Base-by-base conservation (phyloP, 192 early-diverging fungal genomes). In the Podila clonocystis region DNA sequence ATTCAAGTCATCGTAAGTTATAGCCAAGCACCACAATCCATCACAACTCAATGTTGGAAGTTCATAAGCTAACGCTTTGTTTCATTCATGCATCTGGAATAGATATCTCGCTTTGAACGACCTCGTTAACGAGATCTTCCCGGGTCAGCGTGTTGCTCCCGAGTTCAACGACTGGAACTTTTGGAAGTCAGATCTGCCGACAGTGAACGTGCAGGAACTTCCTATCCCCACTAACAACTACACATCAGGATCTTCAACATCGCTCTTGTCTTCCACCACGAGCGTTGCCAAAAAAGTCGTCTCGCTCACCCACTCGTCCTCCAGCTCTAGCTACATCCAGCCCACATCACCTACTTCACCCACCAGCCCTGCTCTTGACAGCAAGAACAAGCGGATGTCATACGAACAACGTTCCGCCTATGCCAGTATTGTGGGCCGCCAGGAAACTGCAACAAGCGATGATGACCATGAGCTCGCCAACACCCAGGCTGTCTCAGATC, bases 51-150 rank as follows among this genome's bases (percentile, higher is more conserved):
- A n/a, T 9, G 28, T 36, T 9, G 45, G 29, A 17, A 24, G 33
- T 11, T 33, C 19, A n/a, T 50, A 12, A 36, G 1, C 12, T 30
- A 34, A 5, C 57, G 17, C 15, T 38, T 33, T 11, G 29, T 20
- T 62, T 24, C 52, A n/a, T 59, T 26, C 57, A 2, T 55, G 34
- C 2, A 7, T 0, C 29, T 52, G 45, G 2, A 15, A 30, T 57
- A 85, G 84, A 36, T 85, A 98, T 66, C 82, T 95, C 57, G 92
- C 95, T 67, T 83, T 99, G 73, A 97, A 94, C 70, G 96, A 97
- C 63, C 83, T 97, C 67, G 97, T 98, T 19, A 97, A 99, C 65
- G 94, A 96, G 75, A 95, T 99, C 68, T 99, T 99, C 82, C 98
- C 93, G 20, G 80, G 83, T 24, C 84, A 85, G 9, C 86, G 87